Conservation (phyloP, 2,329 filamentous ascomycete species). For the Chaetomium strumarium region DNA sequence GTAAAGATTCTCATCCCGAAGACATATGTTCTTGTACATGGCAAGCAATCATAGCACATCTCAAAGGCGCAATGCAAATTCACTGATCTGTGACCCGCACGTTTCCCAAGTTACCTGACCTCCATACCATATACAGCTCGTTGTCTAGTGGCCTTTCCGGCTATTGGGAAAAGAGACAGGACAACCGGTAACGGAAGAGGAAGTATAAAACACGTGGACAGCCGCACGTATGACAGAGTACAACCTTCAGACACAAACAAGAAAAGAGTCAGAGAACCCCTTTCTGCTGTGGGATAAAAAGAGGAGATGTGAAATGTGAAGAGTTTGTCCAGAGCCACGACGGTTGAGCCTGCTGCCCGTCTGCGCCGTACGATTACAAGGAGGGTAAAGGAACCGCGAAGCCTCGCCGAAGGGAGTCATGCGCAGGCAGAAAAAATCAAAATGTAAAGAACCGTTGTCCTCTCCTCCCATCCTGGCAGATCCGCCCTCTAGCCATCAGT, state of each 20-base stretch:
- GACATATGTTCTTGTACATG: neutral
- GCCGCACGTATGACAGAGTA: neutral
- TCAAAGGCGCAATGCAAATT: neutral
- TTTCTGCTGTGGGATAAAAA: neutral
- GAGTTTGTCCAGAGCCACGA: constrained; percentile 6
- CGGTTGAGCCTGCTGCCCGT: constrained; percentile 10
- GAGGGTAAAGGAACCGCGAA: constrained; percentile 6
- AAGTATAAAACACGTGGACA: neutral
- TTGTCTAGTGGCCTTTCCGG: neutral
- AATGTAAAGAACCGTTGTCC: neutral
- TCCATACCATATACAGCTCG: neutral
- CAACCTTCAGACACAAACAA: neutral
- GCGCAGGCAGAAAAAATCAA: neutral
- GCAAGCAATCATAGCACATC: neutral
- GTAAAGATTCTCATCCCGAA: too few relatives aligned
- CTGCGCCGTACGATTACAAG: constrained; percentile 12
- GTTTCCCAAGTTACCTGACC: neutral
- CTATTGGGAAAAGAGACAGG: neutral
- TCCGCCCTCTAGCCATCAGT: neutral
- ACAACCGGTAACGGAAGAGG: neutral
- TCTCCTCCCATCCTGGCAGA: constrained; percentile 1
- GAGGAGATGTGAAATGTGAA: neutral
- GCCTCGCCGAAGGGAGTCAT: neutral
- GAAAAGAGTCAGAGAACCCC: neutral
- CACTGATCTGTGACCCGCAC: constrained; percentile 3